Evolutionary conservation across 1,284 basidiomycete species (phyloP).

Genomic region (Cutaneotrichosporon cutaneum): DNA sequence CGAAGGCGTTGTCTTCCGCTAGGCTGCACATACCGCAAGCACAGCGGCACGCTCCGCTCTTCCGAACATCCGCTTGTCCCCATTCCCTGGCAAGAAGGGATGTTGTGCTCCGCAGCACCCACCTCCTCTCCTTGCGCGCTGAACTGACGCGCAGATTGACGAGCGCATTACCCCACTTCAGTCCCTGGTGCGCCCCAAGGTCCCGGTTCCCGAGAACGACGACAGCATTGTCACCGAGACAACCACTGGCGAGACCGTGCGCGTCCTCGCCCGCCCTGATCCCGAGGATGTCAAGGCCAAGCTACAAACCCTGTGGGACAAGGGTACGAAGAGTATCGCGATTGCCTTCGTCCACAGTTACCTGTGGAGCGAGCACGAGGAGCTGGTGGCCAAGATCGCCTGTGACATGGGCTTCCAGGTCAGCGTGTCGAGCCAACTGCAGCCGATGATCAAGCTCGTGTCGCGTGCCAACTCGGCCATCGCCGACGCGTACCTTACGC

Average conservation of each 20-base stretch:
- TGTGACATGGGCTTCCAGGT: conserved; percentile 43
- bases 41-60: not conserved
- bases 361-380: conserved; percentile 41
- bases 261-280: conserved; percentile 67
- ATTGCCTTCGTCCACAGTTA: conserved; percentile 44
- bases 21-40: not conserved
- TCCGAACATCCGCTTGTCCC: too few relatives aligned
- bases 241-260: conserved; percentile 73
- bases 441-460: conserved; percentile 53
- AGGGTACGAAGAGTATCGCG: conserved; percentile 38
- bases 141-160: conserved; percentile 55
- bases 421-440: conserved; percentile 36
- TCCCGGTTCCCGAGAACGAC: conserved; percentile 24
- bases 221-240: conserved; percentile 31
- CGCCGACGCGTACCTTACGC: conserved; percentile 58
- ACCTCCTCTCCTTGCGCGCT: not conserved
- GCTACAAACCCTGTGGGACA: conserved; percentile 34
- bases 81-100: not conserved
- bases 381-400: conserved; percentile 37
- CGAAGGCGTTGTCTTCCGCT: not conserved
- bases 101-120: not conserved
- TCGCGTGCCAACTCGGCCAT: conserved; percentile 56
- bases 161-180: conserved; percentile 82
- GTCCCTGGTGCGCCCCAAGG: conserved; percentile 30
- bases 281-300: conserved; percentile 28